Base-by-base conservation (phyloP, 1,284 basidiomycete genomes). In the Fomes fomentarius region DNA sequence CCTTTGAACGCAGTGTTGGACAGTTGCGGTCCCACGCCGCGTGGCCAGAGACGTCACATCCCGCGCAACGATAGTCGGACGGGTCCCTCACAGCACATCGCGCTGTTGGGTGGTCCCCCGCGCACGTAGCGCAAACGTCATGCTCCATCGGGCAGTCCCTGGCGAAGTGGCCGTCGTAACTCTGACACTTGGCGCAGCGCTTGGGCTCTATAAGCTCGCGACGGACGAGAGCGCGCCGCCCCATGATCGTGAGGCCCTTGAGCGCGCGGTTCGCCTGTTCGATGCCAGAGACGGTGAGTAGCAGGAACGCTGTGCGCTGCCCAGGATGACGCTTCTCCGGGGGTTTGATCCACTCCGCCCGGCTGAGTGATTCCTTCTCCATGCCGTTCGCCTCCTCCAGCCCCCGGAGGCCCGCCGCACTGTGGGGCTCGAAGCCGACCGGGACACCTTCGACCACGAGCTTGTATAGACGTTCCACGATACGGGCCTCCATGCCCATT, bases 181-280 rank as follows among this genome's bases (percentile, higher is more conserved):
- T 48, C 19, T 72, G 68, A 55, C 71, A 73, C 31, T 66, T 68
- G 12, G 63, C 28, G 56, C 71, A 73, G 21, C 61, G 34, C 62
- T 48, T 45, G 14, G 40, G 56, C 26, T 57, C 56, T 9, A 45
- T 35, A 3, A 46, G 19, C 12, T 47, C 50, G 11, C 47, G 51
- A 39, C 40, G 31, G 12, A 34, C 41, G 12, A 33, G 46, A 2
- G 31, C 47, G 17, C 25, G 24, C 4, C 48, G 47, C 2, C 50
- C 43, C 9, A 33, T 47, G 11, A 63, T 28, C 8, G 42, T 39
- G 33, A 62, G 26, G 1, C 57, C 52, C n/a, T 53, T 35, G 10
- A 63, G 44, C 5, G 43, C 43, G 6, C 2, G 15, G 47, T 63
- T 63, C 25, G 62, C 61, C 7, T 41, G 40, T 8, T 49, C 22